Evolutionary conservation across 495 filamentous ascomycete genomes (phyloP), one percentile per base, ranked within the genome.

Genomic region (Chaetomidium leptoderma): DNA sequence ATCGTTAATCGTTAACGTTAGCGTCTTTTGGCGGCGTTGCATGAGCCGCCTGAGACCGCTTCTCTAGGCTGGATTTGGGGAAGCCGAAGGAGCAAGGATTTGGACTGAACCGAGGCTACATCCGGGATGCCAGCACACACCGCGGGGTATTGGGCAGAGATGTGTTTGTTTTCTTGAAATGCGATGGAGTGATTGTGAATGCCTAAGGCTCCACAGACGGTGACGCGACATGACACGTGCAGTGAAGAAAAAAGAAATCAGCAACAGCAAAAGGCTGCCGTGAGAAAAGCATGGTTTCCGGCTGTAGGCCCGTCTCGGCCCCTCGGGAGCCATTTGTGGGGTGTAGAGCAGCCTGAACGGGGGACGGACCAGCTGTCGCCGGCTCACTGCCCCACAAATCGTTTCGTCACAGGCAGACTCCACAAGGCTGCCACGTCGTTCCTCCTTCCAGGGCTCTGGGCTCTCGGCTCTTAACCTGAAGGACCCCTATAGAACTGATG

Each of bases 381-480:
- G 47, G 29, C 19, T 36, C 19, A 37, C 19, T 32, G 47, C 47
- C 47, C 32, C 47, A 51, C 33, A 11, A 17, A 11, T 19, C 17
- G 44, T 46, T 29, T 29, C 44, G 16, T 32, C 19, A 37, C 17
- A n/a, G 16, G 27, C 26, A 42, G 3, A 8, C 9, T 19, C 9
- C 39, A 21, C 48, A 39, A 33, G 32, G 37, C 50, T 53, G 50
- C 50, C 50, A 53, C 50, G 50, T 42, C 49, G 30, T 36, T 33
- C 32, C n/a, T n/a, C n/a, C n/a, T n/a, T n/a, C n/a, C n/a, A n/a
- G n/a, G n/a, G n/a, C n/a, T n/a, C n/a, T n/a, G n/a, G n/a, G n/a
- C n/a, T 43, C n/a, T 21, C 19, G 6, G 5, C 30, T 5, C 10
- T 35, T 13, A 35, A 10, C 7, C 8, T 1, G 9, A 42, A 23